Evolutionary conservation across 2,329 filamentous ascomycete species (phyloP).

Genomic region (Albophoma yamanashiensis): DNA sequence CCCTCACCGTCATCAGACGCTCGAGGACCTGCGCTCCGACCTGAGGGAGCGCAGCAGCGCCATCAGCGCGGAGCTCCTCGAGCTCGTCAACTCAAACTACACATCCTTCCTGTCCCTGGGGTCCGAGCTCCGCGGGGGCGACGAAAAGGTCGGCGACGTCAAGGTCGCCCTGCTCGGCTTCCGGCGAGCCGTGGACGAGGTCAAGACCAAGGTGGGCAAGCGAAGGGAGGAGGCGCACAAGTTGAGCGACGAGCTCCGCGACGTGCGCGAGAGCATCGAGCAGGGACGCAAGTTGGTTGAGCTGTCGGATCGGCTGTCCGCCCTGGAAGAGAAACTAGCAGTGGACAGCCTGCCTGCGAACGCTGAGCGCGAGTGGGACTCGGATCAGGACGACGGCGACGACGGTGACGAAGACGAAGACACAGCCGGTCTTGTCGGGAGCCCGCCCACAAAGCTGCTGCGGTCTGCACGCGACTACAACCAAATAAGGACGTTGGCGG

Average conservation of each 20-base stretch:
- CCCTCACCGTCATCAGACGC: slow-evolving; percentile 82
- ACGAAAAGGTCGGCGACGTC: slow-evolving; percentile 85
- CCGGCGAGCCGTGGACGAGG: slow-evolving; percentile 65
- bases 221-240: slow-evolving; percentile 51
- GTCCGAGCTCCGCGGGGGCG: slow-evolving; percentile 70
- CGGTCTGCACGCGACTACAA: slow-evolving; percentile 35
- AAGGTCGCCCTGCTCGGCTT: slow-evolving; percentile 81
- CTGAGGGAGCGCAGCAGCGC: slow-evolving; percentile 69
- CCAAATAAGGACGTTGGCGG: slow-evolving; percentile 28
- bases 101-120: slow-evolving; percentile 82
- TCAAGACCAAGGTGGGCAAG: slow-evolving; percentile 55
- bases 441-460: slow-evolving; percentile 34
- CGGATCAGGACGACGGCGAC: slow-evolving; percentile 28
- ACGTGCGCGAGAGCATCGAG: slow-evolving; percentile 54
- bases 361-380: slow-evolving; percentile 10
- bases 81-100: slow-evolving; percentile 93
- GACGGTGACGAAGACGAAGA: slow-evolving; percentile 23
- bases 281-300: slow-evolving; percentile 53
- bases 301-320: slow-evolving; percentile 49
- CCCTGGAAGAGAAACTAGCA: slow-evolving; percentile 53
- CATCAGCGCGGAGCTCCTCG: slow-evolving; percentile 77
- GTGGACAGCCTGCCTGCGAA: slow-evolving; percentile 29
- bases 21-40: slow-evolving; percentile 84
- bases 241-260: slow-evolving; percentile 55
- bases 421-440: slow-evolving; percentile 26